Evolutionary conservation across 2,329 filamentous ascomycete species (phyloP).

Genomic region (Pseudogymnoascus sp.): DNA sequence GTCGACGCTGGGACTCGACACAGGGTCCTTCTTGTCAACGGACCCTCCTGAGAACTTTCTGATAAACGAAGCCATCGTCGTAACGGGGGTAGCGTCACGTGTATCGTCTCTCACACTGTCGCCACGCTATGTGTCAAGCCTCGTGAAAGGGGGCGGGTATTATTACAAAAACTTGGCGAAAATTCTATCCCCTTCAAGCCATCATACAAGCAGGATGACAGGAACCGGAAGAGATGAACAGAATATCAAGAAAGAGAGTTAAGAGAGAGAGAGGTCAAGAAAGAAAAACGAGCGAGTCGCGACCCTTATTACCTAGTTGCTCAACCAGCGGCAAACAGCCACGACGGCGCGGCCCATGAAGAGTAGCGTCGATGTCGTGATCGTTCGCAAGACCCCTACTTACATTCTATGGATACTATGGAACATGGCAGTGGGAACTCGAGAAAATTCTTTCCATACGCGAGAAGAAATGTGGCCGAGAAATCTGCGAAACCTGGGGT

Average conservation of each 20-base stretch:
- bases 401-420: background rate
- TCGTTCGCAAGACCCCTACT: constrained; percentile 8
- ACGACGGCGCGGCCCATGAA: constrained; percentile 3
- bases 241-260: background rate
- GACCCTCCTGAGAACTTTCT: background rate
- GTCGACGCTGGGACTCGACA: background rate
- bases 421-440: background rate
- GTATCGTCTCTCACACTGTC: background rate
- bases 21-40: background rate
- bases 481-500: constrained; percentile 5
- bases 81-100: background rate
- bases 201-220: background rate
- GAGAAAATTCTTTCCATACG: background rate
- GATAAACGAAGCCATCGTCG: constrained; percentile 4
- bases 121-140: background rate
- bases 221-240: constrained; percentile 2
- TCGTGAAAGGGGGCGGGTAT: background rate
- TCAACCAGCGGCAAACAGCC: background rate
- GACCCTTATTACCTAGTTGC: constrained; percentile 1
- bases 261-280: background rate
- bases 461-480: constrained; percentile 9
- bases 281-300: constrained; percentile 3
- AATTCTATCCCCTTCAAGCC: background rate
- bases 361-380: constrained; percentile 9
- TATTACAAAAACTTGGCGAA: background rate